Evolutionary conservation across 2,329 filamentous ascomycete genomes (phyloP), one percentile per base, ranked within the genome.

Genomic region (Diplodia corticola): DNA sequence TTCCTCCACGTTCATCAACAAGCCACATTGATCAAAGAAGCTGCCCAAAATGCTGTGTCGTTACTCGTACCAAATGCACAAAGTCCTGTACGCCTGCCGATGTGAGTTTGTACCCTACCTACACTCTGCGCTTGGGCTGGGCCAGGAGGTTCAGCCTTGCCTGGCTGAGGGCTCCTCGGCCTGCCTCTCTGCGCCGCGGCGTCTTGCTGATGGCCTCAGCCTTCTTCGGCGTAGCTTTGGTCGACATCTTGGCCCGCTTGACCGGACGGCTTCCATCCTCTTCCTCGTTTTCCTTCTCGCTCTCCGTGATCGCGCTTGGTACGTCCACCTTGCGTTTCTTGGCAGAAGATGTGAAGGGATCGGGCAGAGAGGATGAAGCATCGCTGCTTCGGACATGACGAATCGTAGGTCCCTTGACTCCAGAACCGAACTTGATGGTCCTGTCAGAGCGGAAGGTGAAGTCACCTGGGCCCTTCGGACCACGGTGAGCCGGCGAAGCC

Each of bases 361-460:
- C 28, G 22, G 74, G 72, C 46, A 48, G 26, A 50, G 57, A n/a
- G 68, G 67, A 69, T 68, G 26, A 73, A 15, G 75, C 75, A 64
- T 81, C 78, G 68, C 82, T 81, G 70, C 78, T 78, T 46, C 80
- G 76, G 24, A 83, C 82, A 64, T 79, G 76, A 33, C 80, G 77
- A 66, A 80, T 80, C 20, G 68, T 68, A 28, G 59, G 49, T 20
- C 51, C 49, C 26, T 63, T 69, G 6, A 74, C 77, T 30, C 75
- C 72, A 6, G 77, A 73, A 15, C 76, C 78, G 66, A 84, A 84
- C 26, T 76, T 75, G 68, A 84, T 80, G 22, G 75, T 72, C 63
- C 78, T 77, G 67, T 77, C 78, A 28, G 81, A 79, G 68, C 81
- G 75, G 76, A 85, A 83, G 5, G 81, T 84, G 72, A 84, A 84